phyloP scores from a whole-genome alignment of 1,284 basidiomycete genomes.

The Tilletia caries region DNA sequence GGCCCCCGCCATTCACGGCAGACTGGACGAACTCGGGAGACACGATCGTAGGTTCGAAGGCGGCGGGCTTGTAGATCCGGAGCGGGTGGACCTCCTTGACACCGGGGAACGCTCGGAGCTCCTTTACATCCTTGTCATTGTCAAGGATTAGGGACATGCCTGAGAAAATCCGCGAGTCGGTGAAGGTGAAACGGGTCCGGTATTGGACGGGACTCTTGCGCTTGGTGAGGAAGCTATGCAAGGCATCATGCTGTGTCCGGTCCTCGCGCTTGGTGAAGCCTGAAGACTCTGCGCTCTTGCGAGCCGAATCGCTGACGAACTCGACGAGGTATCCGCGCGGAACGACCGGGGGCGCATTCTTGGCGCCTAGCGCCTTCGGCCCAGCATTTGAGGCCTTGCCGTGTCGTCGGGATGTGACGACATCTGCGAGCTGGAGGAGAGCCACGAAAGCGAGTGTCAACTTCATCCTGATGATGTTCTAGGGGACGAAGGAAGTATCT shows the following conservation, averaged over 20 bases:
- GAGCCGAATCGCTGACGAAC: slow-evolving; percentile 6
- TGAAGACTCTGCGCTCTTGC: not conserved
- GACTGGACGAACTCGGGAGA: slow-evolving; percentile 30
- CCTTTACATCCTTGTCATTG: slow-evolving; percentile 29
- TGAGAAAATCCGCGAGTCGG: slow-evolving; percentile 32
- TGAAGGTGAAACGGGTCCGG: slow-evolving; percentile 33
- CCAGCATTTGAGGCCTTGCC: not conserved
- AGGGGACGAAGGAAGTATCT: too few species aligned
- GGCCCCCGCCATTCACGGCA: slow-evolving; percentile 18
- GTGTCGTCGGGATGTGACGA: not conserved
- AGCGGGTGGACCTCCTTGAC: slow-evolving; percentile 31
- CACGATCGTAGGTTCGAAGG: slow-evolving; percentile 28
- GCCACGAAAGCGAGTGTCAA: not conserved
- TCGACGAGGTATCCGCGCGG: slow-evolving; percentile 11
- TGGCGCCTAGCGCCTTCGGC: not conserved
- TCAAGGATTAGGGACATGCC: slow-evolving; percentile 35
- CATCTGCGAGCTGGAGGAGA: not conserved
- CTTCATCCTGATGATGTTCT: not conserved
- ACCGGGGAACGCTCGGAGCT: slow-evolving; percentile 28
- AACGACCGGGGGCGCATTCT: not conserved
- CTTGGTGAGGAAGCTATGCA: slow-evolving; percentile 31
- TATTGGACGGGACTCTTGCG: slow-evolving; percentile 25
- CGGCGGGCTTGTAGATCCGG: slow-evolving; percentile 28
- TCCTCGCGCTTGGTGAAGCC: slow-evolving; percentile 10
- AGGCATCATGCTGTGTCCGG: slow-evolving; percentile 24